Conservation (phyloP, 768 basidiomycete species). For the Lactarius trivialis region DNA sequence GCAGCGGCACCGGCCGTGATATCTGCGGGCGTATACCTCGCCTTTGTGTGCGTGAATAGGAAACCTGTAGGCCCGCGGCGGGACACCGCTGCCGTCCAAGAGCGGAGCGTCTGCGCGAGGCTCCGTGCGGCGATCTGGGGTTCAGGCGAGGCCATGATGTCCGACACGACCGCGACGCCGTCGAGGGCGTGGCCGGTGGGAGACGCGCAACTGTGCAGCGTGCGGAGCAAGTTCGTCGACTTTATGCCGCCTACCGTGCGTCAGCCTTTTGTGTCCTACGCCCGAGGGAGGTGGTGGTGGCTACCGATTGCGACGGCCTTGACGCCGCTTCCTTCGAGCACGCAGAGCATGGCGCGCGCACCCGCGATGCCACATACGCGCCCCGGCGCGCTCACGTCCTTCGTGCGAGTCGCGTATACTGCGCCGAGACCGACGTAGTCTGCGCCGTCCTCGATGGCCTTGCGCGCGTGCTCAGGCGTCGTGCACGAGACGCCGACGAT, state of each 20-base stretch:
- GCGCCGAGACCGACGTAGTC: slow-evolving; percentile 90
- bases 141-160: slow-evolving; percentile 61
- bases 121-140: slow-evolving; percentile 47
- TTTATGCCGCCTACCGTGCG: slow-evolving; percentile 73
- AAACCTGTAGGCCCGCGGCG: slow-evolving; percentile 20
- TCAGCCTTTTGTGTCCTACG: neutral
- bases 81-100: slow-evolving; percentile 33
- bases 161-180: slow-evolving; percentile 86
- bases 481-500: slow-evolving; percentile 82
- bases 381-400: slow-evolving; percentile 54
- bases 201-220: slow-evolving; percentile 65
- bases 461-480: slow-evolving; percentile 53
- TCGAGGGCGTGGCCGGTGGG: slow-evolving; percentile 52
- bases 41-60: slow-evolving; percentile 16
- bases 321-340: slow-evolving; percentile 54
- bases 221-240: slow-evolving; percentile 64
- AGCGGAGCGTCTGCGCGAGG: slow-evolving; percentile 38
- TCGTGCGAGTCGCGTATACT: slow-evolving; percentile 75
- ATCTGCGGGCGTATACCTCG: slow-evolving; percentile 27
- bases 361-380: slow-evolving; percentile 61
- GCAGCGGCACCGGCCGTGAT: slow-evolving; percentile 41
- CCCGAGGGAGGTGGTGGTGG: too few relatives aligned
- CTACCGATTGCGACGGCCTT: slow-evolving; percentile 83
- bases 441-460: slow-evolving; percentile 55
- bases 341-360: slow-evolving; percentile 58